phyloP scores from a whole-genome alignment of 2,329 filamentous ascomycete genomes.

The Alternaria sp. region DNA sequence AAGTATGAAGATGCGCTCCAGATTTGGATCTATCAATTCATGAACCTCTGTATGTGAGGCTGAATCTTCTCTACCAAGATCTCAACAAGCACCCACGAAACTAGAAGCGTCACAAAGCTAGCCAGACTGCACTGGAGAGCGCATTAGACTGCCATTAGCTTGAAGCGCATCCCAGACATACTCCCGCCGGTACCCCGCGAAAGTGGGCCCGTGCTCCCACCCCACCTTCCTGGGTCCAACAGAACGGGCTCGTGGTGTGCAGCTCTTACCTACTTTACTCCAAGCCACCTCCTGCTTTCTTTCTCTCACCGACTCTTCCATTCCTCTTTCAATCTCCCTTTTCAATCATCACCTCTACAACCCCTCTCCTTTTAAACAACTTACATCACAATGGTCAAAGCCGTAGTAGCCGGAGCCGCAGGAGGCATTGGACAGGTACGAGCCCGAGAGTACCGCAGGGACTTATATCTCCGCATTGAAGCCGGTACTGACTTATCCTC shows the following conservation, averaged over 20 bases:
- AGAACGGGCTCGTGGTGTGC: constrained; percentile 39
- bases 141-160: constrained; percentile 13
- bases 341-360: constrained; percentile 16
- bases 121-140: constrained; percentile 1
- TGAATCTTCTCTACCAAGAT: background rate
- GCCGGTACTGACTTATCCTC: constrained; percentile 16
- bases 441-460: constrained; percentile 30
- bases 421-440: constrained; percentile 97
- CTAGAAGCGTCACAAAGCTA: constrained; percentile 8
- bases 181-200: constrained; percentile 34
- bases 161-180: constrained; percentile 23
- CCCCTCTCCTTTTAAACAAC: constrained; percentile 25
- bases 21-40: background rate
- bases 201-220: constrained; percentile 36
- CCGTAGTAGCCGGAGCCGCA: constrained; percentile 86
- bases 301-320: constrained; percentile 27
- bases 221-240: constrained; percentile 38
- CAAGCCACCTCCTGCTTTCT: constrained; percentile 27
- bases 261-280: constrained; percentile 33
- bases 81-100: constrained; percentile 14
- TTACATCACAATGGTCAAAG: constrained; percentile 50
- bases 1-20: background rate
- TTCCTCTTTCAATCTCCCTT: constrained; percentile 17
- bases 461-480: background rate
- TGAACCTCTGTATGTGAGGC: background rate